Evolutionary conservation across 768 basidiomycete genomes (phyloP), one percentile per base, ranked within the genome.

Genomic region (Antrodiella citrinella): DNA sequence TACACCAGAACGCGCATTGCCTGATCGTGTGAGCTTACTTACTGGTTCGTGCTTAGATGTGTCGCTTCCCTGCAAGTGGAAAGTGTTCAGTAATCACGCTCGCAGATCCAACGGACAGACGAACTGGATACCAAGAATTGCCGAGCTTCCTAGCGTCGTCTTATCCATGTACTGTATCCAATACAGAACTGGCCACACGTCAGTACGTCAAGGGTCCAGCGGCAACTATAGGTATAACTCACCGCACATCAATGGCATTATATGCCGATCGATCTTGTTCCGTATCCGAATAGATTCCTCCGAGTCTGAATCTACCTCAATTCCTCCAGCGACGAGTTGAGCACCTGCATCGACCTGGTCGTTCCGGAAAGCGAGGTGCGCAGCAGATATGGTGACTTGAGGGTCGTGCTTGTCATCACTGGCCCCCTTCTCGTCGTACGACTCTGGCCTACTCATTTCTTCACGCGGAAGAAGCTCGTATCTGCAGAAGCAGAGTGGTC

Each of bases 81-180:
- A 18, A 20, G 45, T 47, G 53, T n/a, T n/a, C n/a, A n/a, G n/a
- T n/a, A n/a, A n/a, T n/a, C n/a, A n/a, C n/a, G n/a, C n/a, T n/a
- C n/a, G n/a, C n/a, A n/a, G n/a, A n/a, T n/a, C n/a, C n/a, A n/a
- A n/a, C n/a, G n/a, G n/a, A n/a, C n/a, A 49, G 40, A 54, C 74
- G 53, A 26, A 82, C 86, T 69, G 67, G 57, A 87, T 86, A 1
- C 86, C 86, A 41, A 88, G 71, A 54, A 87, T 84, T 1, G 85
- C 78, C 0, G 82, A 59, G 51, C 73, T 78, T 1, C 82, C 84
- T 3, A 86, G 67, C 0, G 84, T 87, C 0, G 79, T 81, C 65
- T 86, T 86, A 54, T 86, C 85, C 81, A 86, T 86, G 52, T 81
- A 86, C 59, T 86, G 84, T n/a, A 87, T 73, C 76, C 84, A 81